Evolutionary conservation across 1,139 yeast genomes (phyloP).

Genomic region (Kodamaea derodonti): DNA sequence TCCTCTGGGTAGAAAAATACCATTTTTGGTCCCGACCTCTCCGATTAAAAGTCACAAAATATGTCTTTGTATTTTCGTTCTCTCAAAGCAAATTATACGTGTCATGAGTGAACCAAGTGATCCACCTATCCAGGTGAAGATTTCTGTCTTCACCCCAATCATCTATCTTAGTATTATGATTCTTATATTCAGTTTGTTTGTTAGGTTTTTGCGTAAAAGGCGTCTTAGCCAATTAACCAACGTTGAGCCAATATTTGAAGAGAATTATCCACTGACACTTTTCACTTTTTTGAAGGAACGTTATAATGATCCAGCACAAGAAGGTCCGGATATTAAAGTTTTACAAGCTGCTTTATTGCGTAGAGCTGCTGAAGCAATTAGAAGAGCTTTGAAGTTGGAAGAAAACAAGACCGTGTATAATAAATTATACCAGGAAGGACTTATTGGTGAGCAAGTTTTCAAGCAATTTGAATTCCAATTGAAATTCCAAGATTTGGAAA

Average conservation of each 20-base stretch:
- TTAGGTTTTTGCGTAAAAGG: conserved; percentile 63
- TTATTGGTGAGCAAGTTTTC: conserved; percentile 85
- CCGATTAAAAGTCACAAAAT: no score
- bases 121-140: conserved; percentile 31
- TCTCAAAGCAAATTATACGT: no score
- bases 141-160: conserved; percentile 84
- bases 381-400: conserved; percentile 66
- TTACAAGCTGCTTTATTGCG: conserved; percentile 79
- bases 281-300: conserved; percentile 55
- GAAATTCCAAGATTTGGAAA: conserved; percentile 75
- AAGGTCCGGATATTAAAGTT: conserved; percentile 73
- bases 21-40: no score
- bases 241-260: conserved; percentile 69
- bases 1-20: no score
- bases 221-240: conserved; percentile 49
- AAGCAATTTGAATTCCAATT: conserved; percentile 75
- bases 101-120: conserved; percentile 30
- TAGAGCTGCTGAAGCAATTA: conserved; percentile 69
- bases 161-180: conserved; percentile 71
- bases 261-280: conserved; percentile 61
- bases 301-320: conserved; percentile 36
- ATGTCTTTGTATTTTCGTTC: no score
- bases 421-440: conserved; percentile 77
- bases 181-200: conserved; percentile 69
- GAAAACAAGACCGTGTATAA: conserved; percentile 67